Evolutionary conservation across 2,329 filamentous ascomycete species (phyloP), one percentile per base, ranked within the genome.

Genomic region (Fusarium nelsonii): DNA sequence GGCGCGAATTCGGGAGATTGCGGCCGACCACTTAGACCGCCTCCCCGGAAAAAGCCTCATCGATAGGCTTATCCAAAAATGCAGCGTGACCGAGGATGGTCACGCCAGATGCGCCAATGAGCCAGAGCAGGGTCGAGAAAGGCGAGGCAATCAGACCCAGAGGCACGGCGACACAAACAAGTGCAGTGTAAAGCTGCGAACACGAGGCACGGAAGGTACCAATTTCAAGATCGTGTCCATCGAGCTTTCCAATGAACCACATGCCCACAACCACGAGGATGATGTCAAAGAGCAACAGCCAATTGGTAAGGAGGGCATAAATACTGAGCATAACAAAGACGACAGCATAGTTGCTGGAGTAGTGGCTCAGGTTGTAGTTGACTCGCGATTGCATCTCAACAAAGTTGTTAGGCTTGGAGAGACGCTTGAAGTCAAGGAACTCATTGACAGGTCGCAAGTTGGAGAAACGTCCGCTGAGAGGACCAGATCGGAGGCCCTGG

Each of bases 11-110:
- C 87, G 88, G 94, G 95, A 97, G 94, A 91, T 96, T 92, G 96
- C 96, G 95, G 95, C 93, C 95, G 96, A 98, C 94, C 94, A 97
- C 88, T 90, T 98, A 99, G 92, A 99, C 96, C 94, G 96, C 95
- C 95, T 99, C 96, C 94, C 97, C 96, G 88, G 95, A 97, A 97
- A 99, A 99, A 97, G 94, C 94, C 94, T 97, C 95, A 90, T 98
- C 96, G 86, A 98, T 97, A 63, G 95, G 95, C 88, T 97, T 97
- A 81, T 98, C 95, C 91, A 98, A 90, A 79, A 98, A 89, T 69
- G 94, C 88, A 74, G 96, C 96, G 84, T 99, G 96, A 82, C 96
- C 96, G 73, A 98, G 85, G 73, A 98, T 97, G 79, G 91, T 92
- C 79, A 97, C 93, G 80, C 93, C 94, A 74, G 92, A 95, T 75